These are phyloP conservation scores for Sindora glabra DNA, from an alignment of 306 rosid genomes.

Conservation along the genomic window DNA sequence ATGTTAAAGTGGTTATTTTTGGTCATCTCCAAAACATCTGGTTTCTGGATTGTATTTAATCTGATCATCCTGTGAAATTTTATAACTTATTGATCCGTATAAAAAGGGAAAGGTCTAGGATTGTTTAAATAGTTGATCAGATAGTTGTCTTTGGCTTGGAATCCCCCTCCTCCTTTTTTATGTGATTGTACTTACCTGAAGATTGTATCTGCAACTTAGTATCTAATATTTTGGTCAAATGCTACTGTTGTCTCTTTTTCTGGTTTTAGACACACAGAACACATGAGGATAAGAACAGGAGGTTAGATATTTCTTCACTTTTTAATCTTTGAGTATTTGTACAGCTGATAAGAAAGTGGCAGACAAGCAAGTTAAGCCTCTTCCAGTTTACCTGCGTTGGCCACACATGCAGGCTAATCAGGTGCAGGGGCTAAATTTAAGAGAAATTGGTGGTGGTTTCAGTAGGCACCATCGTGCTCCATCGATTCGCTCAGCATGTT, in stretches of 20 bases:
- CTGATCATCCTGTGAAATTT: background rate
- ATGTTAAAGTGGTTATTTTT: background rate
- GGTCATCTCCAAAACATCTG: background rate
- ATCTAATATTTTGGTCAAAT: background rate
- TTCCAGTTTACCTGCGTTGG: conserved; percentile 68
- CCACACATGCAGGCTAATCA: conserved; percentile 88
- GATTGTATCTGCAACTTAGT: conserved; percentile 18
- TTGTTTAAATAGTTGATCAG: background rate
- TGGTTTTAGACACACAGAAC: background rate
- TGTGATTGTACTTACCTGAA: conserved; percentile 3
- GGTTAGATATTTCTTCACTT: conserved; percentile 3
- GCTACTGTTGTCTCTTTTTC: background rate
- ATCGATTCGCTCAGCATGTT: conserved; percentile 80
- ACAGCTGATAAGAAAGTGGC: conserved; percentile 45
- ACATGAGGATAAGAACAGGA: background rate
- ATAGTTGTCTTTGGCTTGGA: background rate
- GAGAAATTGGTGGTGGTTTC: conserved; percentile 93
- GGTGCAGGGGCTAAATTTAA: conserved; percentile 63
- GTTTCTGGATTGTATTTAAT: background rate
- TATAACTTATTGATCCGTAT: background rate
- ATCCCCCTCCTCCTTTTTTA: background rate
- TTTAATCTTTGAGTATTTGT: conserved; percentile 19
- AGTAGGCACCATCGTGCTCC: conserved; percentile 81
- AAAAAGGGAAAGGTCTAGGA: background rate
- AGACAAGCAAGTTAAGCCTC: conserved; percentile 37